phyloP scores from a whole-genome alignment of 169 alveolate genomes.

The Plasmodium sp. region DNA sequence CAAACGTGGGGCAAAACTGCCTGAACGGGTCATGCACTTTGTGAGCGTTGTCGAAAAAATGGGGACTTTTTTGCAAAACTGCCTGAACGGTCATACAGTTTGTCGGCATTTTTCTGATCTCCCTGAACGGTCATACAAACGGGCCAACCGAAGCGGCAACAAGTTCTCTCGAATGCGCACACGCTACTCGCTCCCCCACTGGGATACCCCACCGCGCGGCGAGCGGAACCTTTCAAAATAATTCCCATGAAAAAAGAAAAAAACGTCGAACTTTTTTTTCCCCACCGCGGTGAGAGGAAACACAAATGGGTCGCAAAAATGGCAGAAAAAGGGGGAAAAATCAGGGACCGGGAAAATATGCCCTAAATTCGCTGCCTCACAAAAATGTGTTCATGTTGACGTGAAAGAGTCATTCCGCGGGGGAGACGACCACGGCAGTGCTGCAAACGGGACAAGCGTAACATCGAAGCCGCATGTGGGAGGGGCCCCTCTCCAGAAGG shows the following conservation, averaged over 20 bases:
- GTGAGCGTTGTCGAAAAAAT: not conserved
- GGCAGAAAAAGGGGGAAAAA: not conserved
- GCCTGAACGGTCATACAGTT: not conserved
- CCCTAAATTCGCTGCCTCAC: not conserved
- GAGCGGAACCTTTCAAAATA: not conserved
- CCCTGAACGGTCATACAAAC: not conserved
- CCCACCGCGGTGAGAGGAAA: not conserved
- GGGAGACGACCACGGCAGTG: not conserved
- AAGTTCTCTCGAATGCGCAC: not conserved
- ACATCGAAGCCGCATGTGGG: not conserved
- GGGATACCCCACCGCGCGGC: not conserved
- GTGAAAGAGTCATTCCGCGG: not conserved
- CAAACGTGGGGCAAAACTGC: no score
- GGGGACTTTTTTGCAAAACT: not conserved
- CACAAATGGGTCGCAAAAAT: not conserved
- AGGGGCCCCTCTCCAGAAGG: not conserved
- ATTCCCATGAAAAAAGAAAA: not conserved
- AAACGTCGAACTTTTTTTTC: no score
- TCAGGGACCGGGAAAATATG: not conserved
- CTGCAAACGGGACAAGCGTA: not conserved
- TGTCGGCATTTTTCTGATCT: not conserved
- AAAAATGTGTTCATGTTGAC: not conserved
- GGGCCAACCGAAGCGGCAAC: not conserved
- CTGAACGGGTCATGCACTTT: not conserved
- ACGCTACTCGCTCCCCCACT: not conserved